Base-by-base conservation (phyloP, 2,329 filamentous ascomycete species). In the Calonectria crousiana region DNA sequence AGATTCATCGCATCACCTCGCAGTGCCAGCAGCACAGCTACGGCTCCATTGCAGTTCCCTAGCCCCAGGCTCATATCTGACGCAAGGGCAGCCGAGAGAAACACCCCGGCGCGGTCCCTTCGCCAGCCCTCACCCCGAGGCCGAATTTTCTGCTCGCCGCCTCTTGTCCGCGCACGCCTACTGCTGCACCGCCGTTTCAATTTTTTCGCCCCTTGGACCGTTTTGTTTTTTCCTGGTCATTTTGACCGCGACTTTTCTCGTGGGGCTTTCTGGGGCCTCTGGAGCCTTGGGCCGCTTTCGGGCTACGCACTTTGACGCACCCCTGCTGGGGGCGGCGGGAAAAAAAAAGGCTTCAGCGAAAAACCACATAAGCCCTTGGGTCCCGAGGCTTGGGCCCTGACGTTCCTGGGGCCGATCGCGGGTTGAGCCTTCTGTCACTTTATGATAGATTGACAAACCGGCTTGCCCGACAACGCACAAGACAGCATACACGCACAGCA, bases 221-320 rank as follows among this genome's bases (percentile, higher is more conserved):
- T 44, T 53, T 53, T n/a, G n/a, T 34, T 38, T 23, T 62, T 47
- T 52, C 64, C 38, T 52, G 20, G 72, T 38, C 68, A 68, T 65
- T 71, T 58, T 71, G 70, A 75, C 76, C 73, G 78, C 75, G 72
- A 62, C 10, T 73, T 64, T 75, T 77, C 71, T 51, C 78, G 78
- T 77, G 76, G 77, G 75, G 60, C 60, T 65, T 34, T 49, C 28
- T 47, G 58, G 36, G 67, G 67, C 77, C 53, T 69, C 70, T 73
- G 72, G 72, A 68, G 69, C 72, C 72, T 69, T 74, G 60, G 67
- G 64, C 65, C 69, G 58, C 74, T 76, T 53, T 52, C 60, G 60
- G 49, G 66, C 67, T 73, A 68, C 69, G 36, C 49, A 34, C 28
- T 30, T 67, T 49, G 41, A 60, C 34, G n/a, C 56, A 60, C 66